Base-by-base conservation (phyloP, 495 filamentous ascomycete species). In the Xylaria intraflava region DNA sequence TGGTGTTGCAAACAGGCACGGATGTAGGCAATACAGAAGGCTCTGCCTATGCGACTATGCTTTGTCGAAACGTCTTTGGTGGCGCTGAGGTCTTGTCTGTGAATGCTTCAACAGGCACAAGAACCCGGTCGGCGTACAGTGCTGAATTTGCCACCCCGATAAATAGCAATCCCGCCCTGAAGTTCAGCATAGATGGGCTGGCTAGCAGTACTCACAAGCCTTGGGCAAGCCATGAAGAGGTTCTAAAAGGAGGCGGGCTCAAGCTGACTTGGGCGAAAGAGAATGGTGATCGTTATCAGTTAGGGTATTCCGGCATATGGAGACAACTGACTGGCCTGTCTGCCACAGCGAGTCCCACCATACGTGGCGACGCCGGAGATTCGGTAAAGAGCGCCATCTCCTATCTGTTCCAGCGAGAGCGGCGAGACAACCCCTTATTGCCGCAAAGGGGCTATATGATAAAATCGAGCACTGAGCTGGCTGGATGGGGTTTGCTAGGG, bases 161-260 rank as follows among this genome's bases (percentile, higher is more conserved):
- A 43, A 66, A 68, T 51, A 84, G 85, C 64, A 86, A 95, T 69
- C 92, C 93, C 0, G 83, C 93, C 60, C 71, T 92, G 42, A 78
- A 83, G 40, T 74, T 86, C 30, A 81, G 88, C 56, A 52, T 94
- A 44, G 89, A 91, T 56, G 89, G 78, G 1, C 77, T 93, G 40
- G 82, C 84, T 22, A 92, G 86, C 56, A 81, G 85, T 10, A 93
- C 88, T 3, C 80, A 89, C 55, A 96, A 96, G 63, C 78, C 82
- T 12, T 96, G 88, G 84, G 88, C 93, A 3, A 92, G 86, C 52
- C 92, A 98, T 61, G 92, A 96, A 56, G 94, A 97, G 70, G 82
- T 83, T 1, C 67, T 92, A n/a, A 88, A 83, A 57, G 90, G 90
- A 19, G 90, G 80, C 8, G 84, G 81, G 66, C 74, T 86, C 8